phyloP scores from a whole-genome alignment of 2,329 filamentous ascomycete genomes.

The Aureobasidium lini region DNA sequence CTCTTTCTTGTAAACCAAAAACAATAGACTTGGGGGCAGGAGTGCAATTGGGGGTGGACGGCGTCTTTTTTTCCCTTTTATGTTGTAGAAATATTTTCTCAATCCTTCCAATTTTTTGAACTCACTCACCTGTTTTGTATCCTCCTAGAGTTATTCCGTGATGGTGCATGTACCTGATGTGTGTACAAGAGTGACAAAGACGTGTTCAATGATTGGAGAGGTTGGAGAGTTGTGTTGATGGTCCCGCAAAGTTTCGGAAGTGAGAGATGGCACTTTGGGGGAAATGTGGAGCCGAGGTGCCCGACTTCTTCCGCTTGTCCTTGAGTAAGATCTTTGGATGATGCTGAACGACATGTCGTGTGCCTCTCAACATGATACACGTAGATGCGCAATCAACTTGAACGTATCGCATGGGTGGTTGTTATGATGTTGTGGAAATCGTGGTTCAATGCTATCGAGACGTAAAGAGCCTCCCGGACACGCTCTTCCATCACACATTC shows the following conservation, averaged over 20 bases:
- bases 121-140: neutral
- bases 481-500: no score
- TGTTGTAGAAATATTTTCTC: neutral
- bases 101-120: neutral
- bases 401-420: no score
- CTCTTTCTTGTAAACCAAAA: neutral
- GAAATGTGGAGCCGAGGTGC: neutral
- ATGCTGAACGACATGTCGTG: neutral
- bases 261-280: neutral
- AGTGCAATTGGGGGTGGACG: neutral
- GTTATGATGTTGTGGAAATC: no score
- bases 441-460: no score
- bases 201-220: neutral
- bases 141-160: neutral
- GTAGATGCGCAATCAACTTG: no score
- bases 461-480: no score
- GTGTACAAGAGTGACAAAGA: neutral
- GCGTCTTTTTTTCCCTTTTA: neutral
- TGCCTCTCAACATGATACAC: neutral
- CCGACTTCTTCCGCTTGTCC: neutral
- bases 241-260: neutral
- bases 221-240: neutral
- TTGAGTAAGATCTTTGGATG: no score
- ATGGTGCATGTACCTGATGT: neutral
- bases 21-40: constrained; percentile 7